Evolutionary conservation across 2,329 filamentous ascomycete genomes (phyloP), one percentile per base, ranked within the genome.

Genomic region (Cordyceps javanica): DNA sequence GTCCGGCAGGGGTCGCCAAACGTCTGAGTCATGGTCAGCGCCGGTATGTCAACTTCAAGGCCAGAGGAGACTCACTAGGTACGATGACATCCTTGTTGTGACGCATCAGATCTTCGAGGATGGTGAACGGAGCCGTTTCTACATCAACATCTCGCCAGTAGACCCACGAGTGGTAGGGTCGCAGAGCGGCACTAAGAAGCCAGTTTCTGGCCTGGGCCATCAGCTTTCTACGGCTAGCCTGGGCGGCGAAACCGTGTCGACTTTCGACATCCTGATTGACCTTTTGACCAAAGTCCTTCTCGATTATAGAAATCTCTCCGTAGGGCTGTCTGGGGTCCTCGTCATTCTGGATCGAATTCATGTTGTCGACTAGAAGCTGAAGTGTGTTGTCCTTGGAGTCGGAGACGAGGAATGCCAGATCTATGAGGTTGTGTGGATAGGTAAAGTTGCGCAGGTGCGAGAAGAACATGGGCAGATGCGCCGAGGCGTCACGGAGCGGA

Each of bases 131-230:
- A 2, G 94, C 94, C 2, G 94, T 99, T 74, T 97, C 91, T 9
- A 99, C 94, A 74, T 99, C 94, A 25, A 96, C 94, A 75, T 99
- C 94, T 73, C 94, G 86, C 94, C 94, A 99, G 70, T 99, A 99
- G 10, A 99, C 94, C 94, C 94, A 99, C 62, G 92, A 97, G 70
- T 99, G 94, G 54, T 94, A 95, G 2, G 94, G 94, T 44, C 94
- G 86, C 55, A 99, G 77, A 23, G 94, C 93, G 41, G 94, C 93
- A 67, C 91, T 97, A 58, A 99, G 76, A 54, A 99, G 79, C 94
- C 94, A 99, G 73, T 99, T 99, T 61, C 94, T 84, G 52, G 94
- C 94, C 75, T 97, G 91, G 1, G 94, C 94, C 94, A 99, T 99
- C 67, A 96, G 81, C 77, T 99, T 99, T 72, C 94, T 85, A 66